These are phyloP conservation scores for Bondarzewia mesenterica DNA, from an alignment of 1,284 basidiomycete species.

Conservation along the genomic window DNA sequence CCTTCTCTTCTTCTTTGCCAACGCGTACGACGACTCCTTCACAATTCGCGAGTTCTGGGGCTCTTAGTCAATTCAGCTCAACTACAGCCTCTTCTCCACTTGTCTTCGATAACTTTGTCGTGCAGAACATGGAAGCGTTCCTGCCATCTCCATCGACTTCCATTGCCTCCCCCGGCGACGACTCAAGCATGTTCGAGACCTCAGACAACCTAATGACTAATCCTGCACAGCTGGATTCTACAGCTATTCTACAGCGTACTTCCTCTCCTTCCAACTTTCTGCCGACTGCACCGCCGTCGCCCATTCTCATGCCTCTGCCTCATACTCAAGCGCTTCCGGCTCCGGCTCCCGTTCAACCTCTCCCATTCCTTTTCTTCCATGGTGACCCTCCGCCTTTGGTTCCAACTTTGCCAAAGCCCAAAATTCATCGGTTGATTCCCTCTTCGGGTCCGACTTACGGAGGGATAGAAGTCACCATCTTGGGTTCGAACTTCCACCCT, in stretches of 20 bases:
- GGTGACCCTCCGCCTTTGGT: constrained; percentile 36
- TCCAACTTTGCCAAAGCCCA: constrained; percentile 45
- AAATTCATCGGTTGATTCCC: constrained; percentile 82
- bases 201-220: constrained; percentile 4
- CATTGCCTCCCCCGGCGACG: constrained; percentile 8
- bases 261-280: constrained; percentile 12
- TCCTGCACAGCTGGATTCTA: constrained; percentile 7
- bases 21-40: constrained; percentile 25
- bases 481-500: constrained; percentile 84
- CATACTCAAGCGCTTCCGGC: constrained; percentile 17
- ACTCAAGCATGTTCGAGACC: constrained; percentile 5
- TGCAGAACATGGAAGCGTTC: constrained; percentile 6
- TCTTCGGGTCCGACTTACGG: constrained; percentile 88
- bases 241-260: constrained; percentile 2
- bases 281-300: constrained; percentile 15
- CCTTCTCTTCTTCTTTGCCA: constrained; percentile 20
- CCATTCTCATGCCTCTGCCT: constrained; percentile 15
- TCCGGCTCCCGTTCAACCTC: constrained; percentile 18
- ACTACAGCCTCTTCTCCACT: constrained; percentile 14
- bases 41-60: constrained; percentile 17
- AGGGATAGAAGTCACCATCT: constrained; percentile 91
- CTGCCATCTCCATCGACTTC: constrained; percentile 11
- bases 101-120: constrained; percentile 8
- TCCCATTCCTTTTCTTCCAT: constrained; percentile 57
- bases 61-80: constrained; percentile 15